Base-by-base conservation (phyloP, 2,329 filamentous ascomycete species). In the Cercospora canescens region DNA sequence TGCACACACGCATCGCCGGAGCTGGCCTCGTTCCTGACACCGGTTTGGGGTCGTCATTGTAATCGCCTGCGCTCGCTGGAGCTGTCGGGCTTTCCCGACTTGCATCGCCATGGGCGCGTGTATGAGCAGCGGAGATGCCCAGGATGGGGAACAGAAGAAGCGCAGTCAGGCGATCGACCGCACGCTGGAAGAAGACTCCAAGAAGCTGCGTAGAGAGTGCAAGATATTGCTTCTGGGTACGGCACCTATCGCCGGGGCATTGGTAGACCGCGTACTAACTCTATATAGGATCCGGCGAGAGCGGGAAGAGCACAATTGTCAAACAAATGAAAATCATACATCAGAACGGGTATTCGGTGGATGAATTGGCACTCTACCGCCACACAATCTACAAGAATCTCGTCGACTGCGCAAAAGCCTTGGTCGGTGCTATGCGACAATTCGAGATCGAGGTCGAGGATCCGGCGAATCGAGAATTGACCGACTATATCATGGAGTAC, bases 241-340 rank as follows among this genome's bases (percentile, higher is more conserved):
- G 88, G 28, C 28, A 50, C 24, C 50, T 9, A n/a, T n/a, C 4
- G 16, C 11, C 37, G 12, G 6, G 24, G 41, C 59, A 52, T 37
- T n/a, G 54, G 32, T 16, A 45, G 34, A 34, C 41, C 37, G 34
- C 24, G 24, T 14, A 62, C 70, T 73, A 64, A 73, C 69, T 62
- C 34, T 37, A 41, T 45, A 59, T 62, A 97, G 95, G 95, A 71
- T 98, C 95, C 71, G 95, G 95, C 71, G 95, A 99, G 83, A 98
- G 94, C 81, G 95, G 95, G 73, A 99, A 99, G 82, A 98, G 95
- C 65, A 99, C 95, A 9, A 98, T 99, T 75, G 95, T 99, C 73
- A 99, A 99, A 81, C 95, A 99, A 85, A 99, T 99, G 95, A 99
- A 98, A 82, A 99, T 99, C 74, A 98, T 99, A 76, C 95, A 99